phyloP scores from a whole-genome alignment of 805 yeast species.

The Myxozyma udenii region DNA sequence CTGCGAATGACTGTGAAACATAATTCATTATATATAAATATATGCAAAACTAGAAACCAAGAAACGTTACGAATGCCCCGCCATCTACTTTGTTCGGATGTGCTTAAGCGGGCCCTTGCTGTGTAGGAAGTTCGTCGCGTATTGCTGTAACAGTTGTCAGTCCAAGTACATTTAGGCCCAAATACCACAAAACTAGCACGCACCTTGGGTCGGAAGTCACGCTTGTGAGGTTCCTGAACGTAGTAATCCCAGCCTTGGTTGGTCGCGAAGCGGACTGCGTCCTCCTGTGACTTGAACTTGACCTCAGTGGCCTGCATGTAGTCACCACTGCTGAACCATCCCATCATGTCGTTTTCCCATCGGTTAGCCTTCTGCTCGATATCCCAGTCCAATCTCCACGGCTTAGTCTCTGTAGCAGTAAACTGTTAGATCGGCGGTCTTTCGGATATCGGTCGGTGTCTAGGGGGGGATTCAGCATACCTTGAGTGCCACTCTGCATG shows the following conservation, averaged over 20 bases:
- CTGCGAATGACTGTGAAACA: too few species aligned
- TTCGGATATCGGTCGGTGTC: background rate
- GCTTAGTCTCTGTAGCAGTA: constrained; percentile 34
- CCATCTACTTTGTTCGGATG: constrained; percentile 24
- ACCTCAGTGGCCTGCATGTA: constrained; percentile 73
- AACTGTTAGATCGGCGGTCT: background rate
- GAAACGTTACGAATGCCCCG: background rate
- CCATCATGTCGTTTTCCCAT: constrained; percentile 88
- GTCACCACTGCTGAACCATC: constrained; percentile 76
- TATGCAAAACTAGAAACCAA: background rate
- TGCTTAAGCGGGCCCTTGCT: constrained; percentile 28
- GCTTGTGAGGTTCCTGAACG: constrained; percentile 74
- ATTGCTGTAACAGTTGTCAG: constrained; percentile 13
- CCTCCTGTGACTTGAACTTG: constrained; percentile 69
- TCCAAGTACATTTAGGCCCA: background rate
- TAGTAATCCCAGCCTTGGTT: constrained; percentile 81
- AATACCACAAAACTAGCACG: constrained; percentile 44
- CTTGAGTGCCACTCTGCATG: constrained; percentile 64
- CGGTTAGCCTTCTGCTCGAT: constrained; percentile 69
- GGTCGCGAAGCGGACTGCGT: constrained; percentile 74
- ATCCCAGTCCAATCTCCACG: constrained; percentile 85
- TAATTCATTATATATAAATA: background rate
- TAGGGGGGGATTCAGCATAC: constrained; percentile 20
- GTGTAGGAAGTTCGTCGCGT: constrained; percentile 27
- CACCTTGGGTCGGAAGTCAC: constrained; percentile 70